A percentile compares a stretch with the other conserved stretches of the same genome.
These are phyloP conservation scores for Neurospora sublineolata DNA, from an alignment of 495 filamentous ascomycete genomes.

Conservation along the genomic window DNA sequence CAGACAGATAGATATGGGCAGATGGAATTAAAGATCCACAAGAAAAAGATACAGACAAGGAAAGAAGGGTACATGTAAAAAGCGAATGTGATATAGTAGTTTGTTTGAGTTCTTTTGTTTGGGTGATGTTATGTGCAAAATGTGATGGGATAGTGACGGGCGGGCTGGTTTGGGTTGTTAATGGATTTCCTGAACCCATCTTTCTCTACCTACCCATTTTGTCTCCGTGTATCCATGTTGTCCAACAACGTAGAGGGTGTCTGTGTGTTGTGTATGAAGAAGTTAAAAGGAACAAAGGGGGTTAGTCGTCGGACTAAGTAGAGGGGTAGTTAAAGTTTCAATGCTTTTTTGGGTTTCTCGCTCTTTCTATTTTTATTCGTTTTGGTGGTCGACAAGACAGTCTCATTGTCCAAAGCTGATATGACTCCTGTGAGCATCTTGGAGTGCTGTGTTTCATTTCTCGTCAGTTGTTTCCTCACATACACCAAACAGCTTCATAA, in stretches of 20 bases:
- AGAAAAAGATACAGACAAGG: neutral
- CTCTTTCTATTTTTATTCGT: neutral
- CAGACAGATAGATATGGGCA: neutral
- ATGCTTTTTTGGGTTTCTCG: neutral
- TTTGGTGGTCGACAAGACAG: neutral
- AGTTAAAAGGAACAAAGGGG: neutral
- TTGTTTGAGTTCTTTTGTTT: neutral
- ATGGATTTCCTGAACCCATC: neutral
- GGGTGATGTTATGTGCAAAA: neutral
- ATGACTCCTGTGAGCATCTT: constrained; percentile 37
- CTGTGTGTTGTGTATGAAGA: neutral
- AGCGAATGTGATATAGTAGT: neutral
- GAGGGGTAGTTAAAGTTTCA: neutral
- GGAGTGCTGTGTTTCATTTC: constrained; percentile 25
- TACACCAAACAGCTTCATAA: neutral
- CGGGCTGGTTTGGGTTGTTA: neutral
- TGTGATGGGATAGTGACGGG: neutral
- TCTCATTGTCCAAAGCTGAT: constrained; percentile 25
- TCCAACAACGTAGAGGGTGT: neutral
- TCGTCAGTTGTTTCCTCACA: neutral
- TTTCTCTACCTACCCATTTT: neutral
- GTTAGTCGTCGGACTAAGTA: neutral
- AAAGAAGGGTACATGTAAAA: neutral
- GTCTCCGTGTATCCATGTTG: neutral
- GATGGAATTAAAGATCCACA: neutral